These are phyloP conservation scores for Cercospora sesami DNA, from an alignment of 2,329 filamentous ascomycete species.

Conservation along the genomic window DNA sequence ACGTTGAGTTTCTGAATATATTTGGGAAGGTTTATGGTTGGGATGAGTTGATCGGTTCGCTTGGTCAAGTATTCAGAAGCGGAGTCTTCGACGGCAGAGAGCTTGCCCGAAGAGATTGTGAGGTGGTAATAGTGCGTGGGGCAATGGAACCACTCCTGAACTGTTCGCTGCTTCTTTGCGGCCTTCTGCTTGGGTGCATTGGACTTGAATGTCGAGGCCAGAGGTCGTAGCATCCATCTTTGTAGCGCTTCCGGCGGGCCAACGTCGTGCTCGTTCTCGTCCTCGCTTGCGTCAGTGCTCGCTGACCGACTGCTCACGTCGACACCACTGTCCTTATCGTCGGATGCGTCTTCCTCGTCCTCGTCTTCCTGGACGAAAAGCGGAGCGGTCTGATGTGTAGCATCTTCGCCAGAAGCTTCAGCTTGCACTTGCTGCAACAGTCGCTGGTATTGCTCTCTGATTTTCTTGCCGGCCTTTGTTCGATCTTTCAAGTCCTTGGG, in stretches of 20 bases:
- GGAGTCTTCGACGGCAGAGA: slow-evolving; percentile 32
- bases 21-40: slow-evolving; percentile 38
- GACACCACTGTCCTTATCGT: slow-evolving; percentile 35
- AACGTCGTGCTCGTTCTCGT: slow-evolving; percentile 25
- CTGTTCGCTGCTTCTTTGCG: slow-evolving; percentile 19
- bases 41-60: slow-evolving; percentile 32
- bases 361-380: slow-evolving; percentile 27
- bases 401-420: slow-evolving; percentile 20
- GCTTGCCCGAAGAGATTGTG: slow-evolving; percentile 27
- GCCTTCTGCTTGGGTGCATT: slow-evolving; percentile 4
- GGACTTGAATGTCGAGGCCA: slow-evolving; percentile 23
- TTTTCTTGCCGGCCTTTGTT: slow-evolving; percentile 25
- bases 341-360: slow-evolving; percentile 21
- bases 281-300: slow-evolving; percentile 13
- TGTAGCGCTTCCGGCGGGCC: slow-evolving; percentile 31
- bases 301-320: slow-evolving; percentile 24
- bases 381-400: slow-evolving; percentile 19
- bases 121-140: slow-evolving; percentile 37
- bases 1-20: slow-evolving; percentile 37
- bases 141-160: slow-evolving; percentile 38
- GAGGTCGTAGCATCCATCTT: slow-evolving; percentile 36
- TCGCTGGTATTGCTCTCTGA: slow-evolving; percentile 28
- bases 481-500: slow-evolving; percentile 27
- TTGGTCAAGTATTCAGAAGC: slow-evolving; percentile 20
- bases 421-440: slow-evolving; percentile 30